A percentile compares a stretch with the other conserved stretches of the same genome.
These are phyloP conservation scores for Neotropicomus parvogracilis DNA, from an alignment of 1,284 basidiomycete genomes.

Conservation along the genomic window DNA sequence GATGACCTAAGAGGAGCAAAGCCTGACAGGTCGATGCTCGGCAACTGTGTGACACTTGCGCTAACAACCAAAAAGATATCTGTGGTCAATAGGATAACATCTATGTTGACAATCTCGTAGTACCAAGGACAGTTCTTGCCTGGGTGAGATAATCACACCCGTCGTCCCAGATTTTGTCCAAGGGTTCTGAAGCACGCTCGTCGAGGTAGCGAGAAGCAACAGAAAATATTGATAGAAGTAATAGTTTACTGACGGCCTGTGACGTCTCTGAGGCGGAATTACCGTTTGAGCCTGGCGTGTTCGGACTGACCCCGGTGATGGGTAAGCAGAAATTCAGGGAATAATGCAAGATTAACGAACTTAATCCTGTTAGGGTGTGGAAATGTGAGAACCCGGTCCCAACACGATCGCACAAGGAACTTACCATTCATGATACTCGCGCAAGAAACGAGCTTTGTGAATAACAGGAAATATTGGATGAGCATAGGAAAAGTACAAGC, in stretches of 20 bases:
- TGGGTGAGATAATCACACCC: conserved; percentile 64
- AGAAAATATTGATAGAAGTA: conserved; percentile 77
- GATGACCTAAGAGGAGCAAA: conserved; percentile 72
- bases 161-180: conserved; percentile 67
- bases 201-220: conserved; percentile 70
- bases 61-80: conserved; percentile 34
- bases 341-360: conserved; percentile 20
- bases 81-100: conserved; percentile 4
- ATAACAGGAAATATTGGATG: conserved; percentile 77
- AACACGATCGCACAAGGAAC: conserved; percentile 1
- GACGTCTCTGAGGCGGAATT: conserved; percentile 41
- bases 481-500: conserved; percentile 76
- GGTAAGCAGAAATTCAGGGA: conserved; percentile 9
- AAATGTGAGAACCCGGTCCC: conserved; percentile 3
- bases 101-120: conserved; percentile 15
- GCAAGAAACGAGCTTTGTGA: conserved; percentile 67
- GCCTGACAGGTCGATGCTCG: conserved; percentile 71
- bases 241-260: conserved; percentile 63
- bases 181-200: conserved; percentile 42
- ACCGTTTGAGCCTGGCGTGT: conserved; percentile 12
- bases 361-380: conserved; percentile 32
- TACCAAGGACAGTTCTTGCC: conserved; percentile 69
- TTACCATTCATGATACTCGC: conserved; percentile 59
- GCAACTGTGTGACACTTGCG: conserved; percentile 62
- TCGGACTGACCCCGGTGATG: conserved; percentile 12